A percentile compares a stretch with the other conserved stretches of the same genome.
These are phyloP conservation scores for Trametes hirsuta DNA, from an alignment of 1,284 basidiomycete species.

Conservation along the genomic window DNA sequence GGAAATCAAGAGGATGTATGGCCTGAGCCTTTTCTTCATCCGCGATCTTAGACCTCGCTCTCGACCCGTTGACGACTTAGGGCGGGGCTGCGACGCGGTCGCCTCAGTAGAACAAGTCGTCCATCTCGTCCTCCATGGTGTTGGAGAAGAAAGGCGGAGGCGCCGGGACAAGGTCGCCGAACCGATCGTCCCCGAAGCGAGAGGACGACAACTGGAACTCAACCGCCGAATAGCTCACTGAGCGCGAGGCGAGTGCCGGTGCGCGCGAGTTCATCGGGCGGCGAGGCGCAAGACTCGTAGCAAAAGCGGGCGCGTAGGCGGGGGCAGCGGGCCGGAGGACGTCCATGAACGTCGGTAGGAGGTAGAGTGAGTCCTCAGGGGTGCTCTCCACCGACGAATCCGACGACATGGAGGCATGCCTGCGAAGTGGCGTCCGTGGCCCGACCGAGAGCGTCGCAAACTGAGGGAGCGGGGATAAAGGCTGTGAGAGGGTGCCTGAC, in stretches of 20 bases:
- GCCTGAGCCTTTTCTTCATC: constrained; percentile 23
- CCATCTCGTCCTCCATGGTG: constrained; percentile 28
- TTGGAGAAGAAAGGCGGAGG: constrained; percentile 31
- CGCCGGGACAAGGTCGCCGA: constrained; percentile 27
- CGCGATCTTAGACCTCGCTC: constrained; percentile 6
- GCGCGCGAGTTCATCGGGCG: constrained; percentile 16
- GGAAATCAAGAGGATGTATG: constrained; percentile 15
- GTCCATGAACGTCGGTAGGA: constrained; percentile 37
- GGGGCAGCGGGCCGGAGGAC: constrained; percentile 19
- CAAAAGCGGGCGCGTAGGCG: constrained; percentile 23
- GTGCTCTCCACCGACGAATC: constrained; percentile 61
- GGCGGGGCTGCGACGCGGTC: background rate
- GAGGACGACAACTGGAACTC: constrained; percentile 29
- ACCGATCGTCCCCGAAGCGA: constrained; percentile 22
- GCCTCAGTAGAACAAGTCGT: constrained; percentile 31
- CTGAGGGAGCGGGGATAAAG: constrained; percentile 42
- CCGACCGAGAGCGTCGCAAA: constrained; percentile 56
- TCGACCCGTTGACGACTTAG: background rate
- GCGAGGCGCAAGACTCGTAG: constrained; percentile 20
- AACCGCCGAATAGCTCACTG: constrained; percentile 32
- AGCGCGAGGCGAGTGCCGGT: constrained; percentile 17
- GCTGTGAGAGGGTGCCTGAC: constrained; percentile 20
- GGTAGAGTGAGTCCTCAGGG: constrained; percentile 53
- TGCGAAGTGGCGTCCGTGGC: constrained; percentile 51
- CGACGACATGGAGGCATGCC: constrained; percentile 47